phyloP scores from a whole-genome alignment of 345 rosid species.

The Heritiera fomes region DNA sequence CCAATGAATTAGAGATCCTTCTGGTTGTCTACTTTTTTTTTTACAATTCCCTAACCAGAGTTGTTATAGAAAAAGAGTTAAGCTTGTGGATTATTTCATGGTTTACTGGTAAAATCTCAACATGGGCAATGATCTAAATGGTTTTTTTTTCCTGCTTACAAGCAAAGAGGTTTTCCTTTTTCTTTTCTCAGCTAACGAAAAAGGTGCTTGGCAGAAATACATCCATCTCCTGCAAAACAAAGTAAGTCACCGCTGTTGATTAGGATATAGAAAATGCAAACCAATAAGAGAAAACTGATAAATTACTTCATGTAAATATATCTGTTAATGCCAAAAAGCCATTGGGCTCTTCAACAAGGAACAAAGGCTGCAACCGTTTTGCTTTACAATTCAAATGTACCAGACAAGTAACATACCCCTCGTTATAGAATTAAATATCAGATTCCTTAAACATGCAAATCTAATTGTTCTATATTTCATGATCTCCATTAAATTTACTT shows the following conservation, averaged over 20 bases:
- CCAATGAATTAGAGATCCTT: neutral
- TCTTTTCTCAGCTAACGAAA: neutral
- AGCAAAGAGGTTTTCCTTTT: neutral
- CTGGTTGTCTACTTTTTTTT: neutral
- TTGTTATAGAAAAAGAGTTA: neutral
- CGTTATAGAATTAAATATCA: neutral
- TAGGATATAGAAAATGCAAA: neutral
- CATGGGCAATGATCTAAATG: neutral
- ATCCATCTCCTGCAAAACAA: neutral
- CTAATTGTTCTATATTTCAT: constrained; percentile 8
- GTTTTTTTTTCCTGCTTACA: neutral
- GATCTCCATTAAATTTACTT: neutral
- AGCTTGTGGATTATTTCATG: neutral
- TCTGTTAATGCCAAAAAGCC: no score
- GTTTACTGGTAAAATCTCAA: neutral
- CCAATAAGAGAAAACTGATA: neutral
- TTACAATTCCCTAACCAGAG: neutral
- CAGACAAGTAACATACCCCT: no score
- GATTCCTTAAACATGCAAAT: constrained; percentile 4
- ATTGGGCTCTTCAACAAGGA: neutral
- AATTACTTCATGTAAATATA: neutral
- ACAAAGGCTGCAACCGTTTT: neutral
- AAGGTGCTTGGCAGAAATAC: neutral
- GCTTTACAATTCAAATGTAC: neutral
- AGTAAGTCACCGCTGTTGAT: no score